These are phyloP conservation scores for Picea glauca DNA, from an alignment of 75 land plant species.

Conservation along the genomic window DNA sequence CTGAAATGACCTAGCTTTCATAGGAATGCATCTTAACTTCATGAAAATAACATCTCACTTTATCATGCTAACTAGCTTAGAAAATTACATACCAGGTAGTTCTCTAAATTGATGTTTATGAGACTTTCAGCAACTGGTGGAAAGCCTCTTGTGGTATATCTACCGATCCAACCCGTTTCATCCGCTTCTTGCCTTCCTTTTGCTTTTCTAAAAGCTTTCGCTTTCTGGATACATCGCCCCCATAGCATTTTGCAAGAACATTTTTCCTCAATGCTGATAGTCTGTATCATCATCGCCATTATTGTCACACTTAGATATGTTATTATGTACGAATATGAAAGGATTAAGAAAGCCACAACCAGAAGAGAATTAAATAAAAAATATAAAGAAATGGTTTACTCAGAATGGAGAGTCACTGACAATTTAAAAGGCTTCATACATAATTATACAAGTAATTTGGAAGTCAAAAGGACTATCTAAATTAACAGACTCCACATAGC, in stretches of 20 bases:
- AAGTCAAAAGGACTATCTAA: too few species aligned
- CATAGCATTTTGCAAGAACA: conserved; percentile 99
- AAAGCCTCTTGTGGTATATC: conserved; percentile 99
- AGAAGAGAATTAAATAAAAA: too few species aligned
- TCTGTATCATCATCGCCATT: conserved; percentile 25
- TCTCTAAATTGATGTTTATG: conserved; percentile 13
- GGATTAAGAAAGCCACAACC: too few species aligned
- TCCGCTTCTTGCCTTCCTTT: conserved; percentile 98
- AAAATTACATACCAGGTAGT: too few species aligned
- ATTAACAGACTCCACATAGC: too few species aligned
- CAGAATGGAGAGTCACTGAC: background rate
- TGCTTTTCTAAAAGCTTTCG: conserved; percentile 95
- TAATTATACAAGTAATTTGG: background rate
- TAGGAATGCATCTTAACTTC: too few species aligned
- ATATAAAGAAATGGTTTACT: background rate
- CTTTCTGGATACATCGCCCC: conserved; percentile 97
- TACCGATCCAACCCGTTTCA: conserved; percentile 97
- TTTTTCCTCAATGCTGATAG: conserved; percentile 96
- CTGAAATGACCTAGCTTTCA: too few species aligned
- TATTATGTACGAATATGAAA: too few species aligned
- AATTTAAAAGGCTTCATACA: too few species aligned
- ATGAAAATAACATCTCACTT: too few species aligned
- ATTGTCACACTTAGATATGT: too few species aligned
- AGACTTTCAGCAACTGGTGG: conserved; percentile 79
- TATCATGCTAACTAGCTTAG: too few species aligned